Conservation (phyloP, 306 rosid genomes). For the Prosopis cineraria region DNA sequence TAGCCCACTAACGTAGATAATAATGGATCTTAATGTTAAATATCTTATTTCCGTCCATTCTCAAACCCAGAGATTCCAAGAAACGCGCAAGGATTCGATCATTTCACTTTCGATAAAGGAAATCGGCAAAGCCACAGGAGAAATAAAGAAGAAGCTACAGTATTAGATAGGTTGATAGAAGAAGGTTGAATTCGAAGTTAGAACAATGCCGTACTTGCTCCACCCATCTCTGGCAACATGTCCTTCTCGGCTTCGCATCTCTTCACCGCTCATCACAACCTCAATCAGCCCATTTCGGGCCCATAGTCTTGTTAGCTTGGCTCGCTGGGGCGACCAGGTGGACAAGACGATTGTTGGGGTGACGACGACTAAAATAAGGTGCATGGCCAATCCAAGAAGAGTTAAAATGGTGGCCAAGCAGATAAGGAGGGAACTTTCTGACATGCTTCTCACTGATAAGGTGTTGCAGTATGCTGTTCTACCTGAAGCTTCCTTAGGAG, state of each 20-base stretch:
- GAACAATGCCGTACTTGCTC: slow-evolving; percentile 53
- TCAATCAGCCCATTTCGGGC: slow-evolving; percentile 17
- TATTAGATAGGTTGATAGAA: slow-evolving; percentile 3
- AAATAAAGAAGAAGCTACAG: background rate
- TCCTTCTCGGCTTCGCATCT: slow-evolving; percentile 24
- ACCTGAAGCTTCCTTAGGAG: slow-evolving; percentile 92
- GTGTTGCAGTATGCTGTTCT: slow-evolving; percentile 76
- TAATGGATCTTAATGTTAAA: background rate
- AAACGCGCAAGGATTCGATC: background rate
- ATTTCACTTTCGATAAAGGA: background rate
- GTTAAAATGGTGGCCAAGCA: slow-evolving; percentile 96
- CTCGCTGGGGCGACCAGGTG: slow-evolving; percentile 31
- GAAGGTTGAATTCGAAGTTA: background rate
- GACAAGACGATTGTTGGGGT: slow-evolving; percentile 16
- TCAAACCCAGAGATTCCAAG: background rate
- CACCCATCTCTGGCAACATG: slow-evolving; percentile 39
- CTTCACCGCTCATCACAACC: background rate
- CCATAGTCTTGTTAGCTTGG: slow-evolving; percentile 34
- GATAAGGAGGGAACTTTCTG: slow-evolving; percentile 85
- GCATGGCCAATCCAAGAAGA: slow-evolving; percentile 90
- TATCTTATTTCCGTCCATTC: background rate
- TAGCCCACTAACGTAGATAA: background rate
- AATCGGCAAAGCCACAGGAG: background rate
- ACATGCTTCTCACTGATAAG: slow-evolving; percentile 83
- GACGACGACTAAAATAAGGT: slow-evolving; percentile 43